Evolutionary conservation across 371 early-diverging fungal species (phyloP), one percentile per base, ranked within the genome.

Genomic region (Mucor plumbeus): DNA sequence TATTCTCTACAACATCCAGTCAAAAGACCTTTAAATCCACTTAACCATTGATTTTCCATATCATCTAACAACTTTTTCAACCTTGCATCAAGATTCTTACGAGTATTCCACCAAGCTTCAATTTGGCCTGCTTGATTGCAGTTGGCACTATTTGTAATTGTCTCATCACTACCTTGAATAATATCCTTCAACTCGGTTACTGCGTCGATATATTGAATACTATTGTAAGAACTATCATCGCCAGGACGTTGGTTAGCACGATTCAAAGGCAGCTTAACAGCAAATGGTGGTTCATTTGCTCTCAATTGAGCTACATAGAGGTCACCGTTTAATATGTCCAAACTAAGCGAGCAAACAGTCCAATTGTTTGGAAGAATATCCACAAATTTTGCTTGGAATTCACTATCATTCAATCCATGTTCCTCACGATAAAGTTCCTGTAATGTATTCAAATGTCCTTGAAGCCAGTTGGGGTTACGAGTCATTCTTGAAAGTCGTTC

Each of bases 1-100:
- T 61, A 61, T 67, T 71, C 75, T 31, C 61, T 38, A 33, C 43
- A 57, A 21, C 64, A 63, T 1, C 77, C 77, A 50, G 68, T 62
- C 26, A 81, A 57, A 8, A 81, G 10, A 1, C 77, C 81, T 69
- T 81, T 82, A 21, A 95, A 93, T 1, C 93, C 94, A 31, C 95
- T 91, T 3, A 96, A 81, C 96, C 96, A 96, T 15, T 77, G 77
- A 36, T 72, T 69, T 64, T 97, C 94, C 10, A 97, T 84, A 3
- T 68, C 64, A 0, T 58, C 74, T 31, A 96, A 67, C 19, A 95
- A 62, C 3, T 58, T 65, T 47, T 87, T 79, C 43, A 97, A 59
- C 17, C 87, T 86, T 1, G 69, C 70, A 72, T 97, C 95, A 14
- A 96, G 71, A 15, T 67, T 71, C 13, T 80, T 78, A 19, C 97